Percentiles rank a stretch among this genome's conserved stretches.
Evolutionary conservation across 108 stramenopile species (phyloP).

Genomic region (Skeletonema menzelii): DNA sequence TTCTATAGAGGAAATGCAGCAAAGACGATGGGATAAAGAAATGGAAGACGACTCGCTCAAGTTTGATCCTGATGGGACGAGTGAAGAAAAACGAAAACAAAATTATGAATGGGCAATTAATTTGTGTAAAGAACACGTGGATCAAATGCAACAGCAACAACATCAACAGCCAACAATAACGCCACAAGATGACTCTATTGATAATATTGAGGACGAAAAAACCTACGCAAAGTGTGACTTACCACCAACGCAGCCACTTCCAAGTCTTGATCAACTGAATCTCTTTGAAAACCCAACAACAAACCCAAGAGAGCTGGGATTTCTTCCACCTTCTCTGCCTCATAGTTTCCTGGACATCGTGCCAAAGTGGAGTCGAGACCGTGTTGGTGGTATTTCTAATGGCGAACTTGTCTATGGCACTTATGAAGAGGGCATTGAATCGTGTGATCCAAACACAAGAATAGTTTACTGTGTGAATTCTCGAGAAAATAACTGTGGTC

Average conservation of each 20-base stretch:
- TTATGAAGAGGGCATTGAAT: background rate
- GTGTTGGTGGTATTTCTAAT: slow-evolving; percentile 6
- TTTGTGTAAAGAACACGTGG: background rate
- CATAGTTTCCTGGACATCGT: slow-evolving; percentile 7
- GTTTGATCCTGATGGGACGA: slow-evolving; percentile 4
- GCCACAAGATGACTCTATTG: background rate
- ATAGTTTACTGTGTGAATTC: slow-evolving; percentile 14
- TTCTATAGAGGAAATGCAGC: slow-evolving; percentile 5
- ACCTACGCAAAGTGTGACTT: background rate
- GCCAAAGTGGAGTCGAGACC: background rate
- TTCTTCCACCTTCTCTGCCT: slow-evolving; percentile 13
- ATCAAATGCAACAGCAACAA: background rate
- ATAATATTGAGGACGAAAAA: no score
- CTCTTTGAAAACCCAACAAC: slow-evolving; percentile 1
- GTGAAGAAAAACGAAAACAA: background rate
- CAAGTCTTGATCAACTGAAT: slow-evolving; percentile 6
- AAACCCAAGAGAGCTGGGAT: slow-evolving; percentile 4
- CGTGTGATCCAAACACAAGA: slow-evolving; percentile 15
- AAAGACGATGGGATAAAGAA: slow-evolving; percentile 6
- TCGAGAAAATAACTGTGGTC: slow-evolving; percentile 6
- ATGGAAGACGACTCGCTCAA: slow-evolving; percentile 8
- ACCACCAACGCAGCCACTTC: slow-evolving; percentile 8
- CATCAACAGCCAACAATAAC: background rate
- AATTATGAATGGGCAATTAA: slow-evolving; percentile 19
- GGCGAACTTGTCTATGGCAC: slow-evolving; percentile 6